phyloP scores from a whole-genome alignment of 2,329 filamentous ascomycete genomes.

The Tolypocladium tropicale region DNA sequence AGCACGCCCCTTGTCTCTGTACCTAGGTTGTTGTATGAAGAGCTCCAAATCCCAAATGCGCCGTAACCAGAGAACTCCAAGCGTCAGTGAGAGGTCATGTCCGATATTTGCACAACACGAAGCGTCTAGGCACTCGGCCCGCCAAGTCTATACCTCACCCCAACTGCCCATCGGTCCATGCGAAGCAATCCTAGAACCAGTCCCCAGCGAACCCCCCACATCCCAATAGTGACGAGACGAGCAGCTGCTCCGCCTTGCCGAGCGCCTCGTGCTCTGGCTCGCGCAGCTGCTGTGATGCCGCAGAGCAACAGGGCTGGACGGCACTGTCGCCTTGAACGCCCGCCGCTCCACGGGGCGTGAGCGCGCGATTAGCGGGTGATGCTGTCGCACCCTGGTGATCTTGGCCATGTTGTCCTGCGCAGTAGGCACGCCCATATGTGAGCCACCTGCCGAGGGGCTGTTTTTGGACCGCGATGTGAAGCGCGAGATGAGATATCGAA shows the following conservation, averaged over 20 bases:
- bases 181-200: slow-evolving; percentile 58
- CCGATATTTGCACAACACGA: neutral
- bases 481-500: slow-evolving; percentile 71
- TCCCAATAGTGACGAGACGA: slow-evolving; percentile 90
- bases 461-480: slow-evolving; percentile 47
- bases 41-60: neutral
- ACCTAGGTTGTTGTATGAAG: too few species aligned
- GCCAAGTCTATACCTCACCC: slow-evolving; percentile 55
- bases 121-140: neutral
- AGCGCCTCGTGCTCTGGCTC: slow-evolving; percentile 75
- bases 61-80: neutral
- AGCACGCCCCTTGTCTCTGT: too few species aligned
- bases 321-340: slow-evolving; percentile 43
- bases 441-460: slow-evolving; percentile 30
- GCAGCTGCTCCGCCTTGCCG: slow-evolving; percentile 53
- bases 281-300: slow-evolving; percentile 61
- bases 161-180: slow-evolving; percentile 64
- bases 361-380: slow-evolving; percentile 73
- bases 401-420: slow-evolving; percentile 62
- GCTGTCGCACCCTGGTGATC: slow-evolving; percentile 73
- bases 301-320: slow-evolving; percentile 35
- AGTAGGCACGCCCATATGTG: slow-evolving; percentile 37
- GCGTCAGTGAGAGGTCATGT: neutral
- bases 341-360: slow-evolving; percentile 41
- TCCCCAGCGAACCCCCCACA: slow-evolving; percentile 70